These are phyloP conservation scores for Blastocystis sp. DNA, from an alignment of 352 stramenopile species.

Conservation along the genomic window DNA sequence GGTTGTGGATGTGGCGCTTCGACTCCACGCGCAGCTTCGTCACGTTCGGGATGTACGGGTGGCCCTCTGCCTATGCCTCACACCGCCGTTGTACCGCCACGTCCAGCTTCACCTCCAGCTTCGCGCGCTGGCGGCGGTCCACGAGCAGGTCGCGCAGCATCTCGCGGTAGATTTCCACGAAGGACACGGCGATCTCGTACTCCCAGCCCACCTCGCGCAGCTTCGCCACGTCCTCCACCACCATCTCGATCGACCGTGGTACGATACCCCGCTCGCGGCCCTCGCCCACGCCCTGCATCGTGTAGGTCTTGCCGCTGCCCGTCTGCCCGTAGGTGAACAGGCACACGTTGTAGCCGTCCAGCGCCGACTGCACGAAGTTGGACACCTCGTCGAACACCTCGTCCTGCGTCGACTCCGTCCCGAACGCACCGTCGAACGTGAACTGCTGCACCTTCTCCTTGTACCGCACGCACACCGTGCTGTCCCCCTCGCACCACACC, in stretches of 20 bases:
- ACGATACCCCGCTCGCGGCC: conserved; percentile 91
- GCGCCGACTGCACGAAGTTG: conserved; percentile 91
- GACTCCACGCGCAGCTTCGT: conserved; percentile 78
- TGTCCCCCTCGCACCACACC: conserved; percentile 70
- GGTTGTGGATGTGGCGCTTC: conserved; percentile 75
- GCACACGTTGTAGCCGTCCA: conserved; percentile 93
- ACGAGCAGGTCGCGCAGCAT: conserved; percentile 93
- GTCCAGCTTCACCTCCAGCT: conserved; percentile 80
- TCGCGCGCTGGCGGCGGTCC: conserved; percentile 70
- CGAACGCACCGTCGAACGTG: conserved; percentile 94
- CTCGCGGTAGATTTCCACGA: conserved; percentile 99
- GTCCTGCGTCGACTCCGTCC: conserved; percentile 85
- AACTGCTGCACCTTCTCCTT: conserved; percentile 77
- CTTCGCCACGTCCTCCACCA: conserved; percentile 77
- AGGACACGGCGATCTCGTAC: conserved; percentile 93
- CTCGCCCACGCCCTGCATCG: conserved; percentile 89
- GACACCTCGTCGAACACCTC: conserved; percentile 93
- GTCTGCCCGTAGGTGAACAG: conserved; percentile 91
- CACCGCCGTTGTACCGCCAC: not conserved
- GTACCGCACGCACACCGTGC: conserved; percentile 69
- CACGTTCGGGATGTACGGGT: conserved; percentile 79
- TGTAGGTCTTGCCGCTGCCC: conserved; percentile 88
- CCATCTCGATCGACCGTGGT: conserved; percentile 91
- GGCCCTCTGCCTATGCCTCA: conserved; percentile 65
- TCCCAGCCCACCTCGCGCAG: conserved; percentile 83